Conservation (phyloP, 225 moss, liverwort and hornwort genomes). For the Physcomitrellopsis africana region DNA sequence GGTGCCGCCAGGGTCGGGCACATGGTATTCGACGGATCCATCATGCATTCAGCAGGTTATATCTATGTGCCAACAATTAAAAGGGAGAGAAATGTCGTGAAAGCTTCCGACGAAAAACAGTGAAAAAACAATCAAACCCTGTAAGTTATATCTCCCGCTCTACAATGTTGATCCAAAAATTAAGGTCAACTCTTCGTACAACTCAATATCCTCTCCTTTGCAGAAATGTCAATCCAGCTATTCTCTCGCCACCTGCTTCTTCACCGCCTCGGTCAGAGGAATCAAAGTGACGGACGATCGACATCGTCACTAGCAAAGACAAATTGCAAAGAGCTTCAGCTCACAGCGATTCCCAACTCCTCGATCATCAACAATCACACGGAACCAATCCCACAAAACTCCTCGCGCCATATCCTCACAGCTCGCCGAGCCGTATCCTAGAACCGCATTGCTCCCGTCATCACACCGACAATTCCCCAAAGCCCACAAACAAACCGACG, state of each 20-base stretch:
- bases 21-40: constrained; percentile 15
- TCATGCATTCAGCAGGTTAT: constrained; percentile 26
- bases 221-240: constrained; percentile 3
- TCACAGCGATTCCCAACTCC: neutral
- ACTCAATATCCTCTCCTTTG: neutral
- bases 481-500: neutral
- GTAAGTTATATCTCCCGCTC: neutral
- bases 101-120: neutral
- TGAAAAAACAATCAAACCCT: constrained; percentile 27
- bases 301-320: neutral
- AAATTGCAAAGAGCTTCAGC: neutral
- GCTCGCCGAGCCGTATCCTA: neutral
- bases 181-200: neutral
- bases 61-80: constrained; percentile 3
- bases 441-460: neutral
- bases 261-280: neutral
- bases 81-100: neutral
- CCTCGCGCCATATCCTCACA: neutral
- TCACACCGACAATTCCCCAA: neutral
- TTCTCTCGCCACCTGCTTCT: neutral
- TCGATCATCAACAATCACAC: neutral
- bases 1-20: neutral
- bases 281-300: neutral
- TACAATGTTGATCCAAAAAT: neutral
- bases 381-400: neutral